Evolutionary conservation across 352 stramenopile species (phyloP).

Genomic region (Phytophthora capsici): DNA sequence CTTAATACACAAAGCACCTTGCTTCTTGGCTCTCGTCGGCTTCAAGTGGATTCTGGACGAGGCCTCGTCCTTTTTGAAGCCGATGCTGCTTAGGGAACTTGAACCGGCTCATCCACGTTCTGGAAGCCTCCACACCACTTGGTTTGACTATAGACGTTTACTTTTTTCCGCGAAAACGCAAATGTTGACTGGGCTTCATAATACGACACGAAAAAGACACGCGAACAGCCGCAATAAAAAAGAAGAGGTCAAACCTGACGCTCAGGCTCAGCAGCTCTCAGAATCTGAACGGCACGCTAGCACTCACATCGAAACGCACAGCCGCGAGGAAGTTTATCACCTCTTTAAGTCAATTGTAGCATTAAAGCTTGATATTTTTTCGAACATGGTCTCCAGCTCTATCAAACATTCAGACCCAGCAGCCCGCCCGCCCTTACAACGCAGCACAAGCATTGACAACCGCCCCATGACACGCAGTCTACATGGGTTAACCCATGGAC

Average conservation of each 20-base stretch:
- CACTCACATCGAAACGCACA: slow-evolving; percentile 13
- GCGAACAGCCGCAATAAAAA: slow-evolving; percentile 30
- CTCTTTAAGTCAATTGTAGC: no score
- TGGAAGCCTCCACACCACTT: slow-evolving; percentile 14
- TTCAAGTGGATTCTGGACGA: no score
- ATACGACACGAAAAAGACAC: slow-evolving; percentile 19
- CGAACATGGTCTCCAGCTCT: slow-evolving; percentile 22
- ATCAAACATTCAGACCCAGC: slow-evolving; percentile 1
- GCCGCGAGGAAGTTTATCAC: neutral
- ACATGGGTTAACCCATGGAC: slow-evolving; percentile 30
- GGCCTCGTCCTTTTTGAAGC: no score
- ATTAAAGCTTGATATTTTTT: no score
- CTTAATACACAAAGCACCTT: no score
- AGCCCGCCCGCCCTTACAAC: slow-evolving; percentile 19
- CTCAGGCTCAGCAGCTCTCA: slow-evolving; percentile 2
- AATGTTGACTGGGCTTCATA: slow-evolving; percentile 8
- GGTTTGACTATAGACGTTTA: slow-evolving; percentile 1
- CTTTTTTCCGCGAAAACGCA: neutral
- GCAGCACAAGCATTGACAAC: slow-evolving; percentile 24
- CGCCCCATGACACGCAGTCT: neutral
- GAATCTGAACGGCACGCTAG: slow-evolving; percentile 22
- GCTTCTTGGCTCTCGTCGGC: no score
- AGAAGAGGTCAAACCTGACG: slow-evolving; percentile 14
- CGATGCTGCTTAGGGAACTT: slow-evolving; percentile 1
- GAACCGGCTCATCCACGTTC: slow-evolving; percentile 3